Evolutionary conservation across 2,329 filamentous ascomycete genomes (phyloP).

Genomic region (Trichoderma cornu-damae): DNA sequence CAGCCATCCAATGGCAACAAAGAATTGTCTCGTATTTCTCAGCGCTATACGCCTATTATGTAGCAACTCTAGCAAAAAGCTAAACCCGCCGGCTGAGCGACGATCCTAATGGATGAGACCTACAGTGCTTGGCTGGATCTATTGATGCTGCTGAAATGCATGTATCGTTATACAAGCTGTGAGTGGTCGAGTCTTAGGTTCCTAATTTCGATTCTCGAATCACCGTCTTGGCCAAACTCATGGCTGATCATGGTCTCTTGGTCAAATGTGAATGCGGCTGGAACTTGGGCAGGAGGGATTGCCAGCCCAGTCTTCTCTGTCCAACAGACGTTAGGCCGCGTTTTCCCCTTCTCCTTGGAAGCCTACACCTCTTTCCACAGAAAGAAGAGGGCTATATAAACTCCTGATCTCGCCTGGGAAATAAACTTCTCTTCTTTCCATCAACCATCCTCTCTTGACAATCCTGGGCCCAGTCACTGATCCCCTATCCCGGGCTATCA

Average conservation of each 20-base stretch:
- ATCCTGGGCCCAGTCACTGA: background rate
- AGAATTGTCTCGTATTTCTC: constrained; percentile 12
- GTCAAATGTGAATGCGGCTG: constrained; percentile 1
- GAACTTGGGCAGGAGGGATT: background rate
- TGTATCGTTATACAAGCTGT: background rate
- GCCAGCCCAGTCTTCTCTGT: background rate
- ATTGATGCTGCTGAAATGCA: constrained; percentile 9
- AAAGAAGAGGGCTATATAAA: constrained; percentile 5
- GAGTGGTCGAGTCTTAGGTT: background rate
- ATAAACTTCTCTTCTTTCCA: background rate
- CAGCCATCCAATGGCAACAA: constrained; percentile 5
- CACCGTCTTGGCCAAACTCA: constrained; percentile 6
- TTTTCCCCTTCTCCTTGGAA: background rate
- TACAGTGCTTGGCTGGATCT: constrained; percentile 15
- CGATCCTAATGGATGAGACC: constrained; percentile 7
- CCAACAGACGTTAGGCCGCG: background rate
- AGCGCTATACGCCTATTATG: background rate
- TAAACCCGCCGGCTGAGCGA: constrained; percentile 5
- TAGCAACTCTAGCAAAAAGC: constrained; percentile 10
- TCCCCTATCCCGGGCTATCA: background rate
- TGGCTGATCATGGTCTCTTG: constrained; percentile 5
- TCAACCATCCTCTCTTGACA: background rate
- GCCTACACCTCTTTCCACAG: background rate
- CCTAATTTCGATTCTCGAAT: background rate
- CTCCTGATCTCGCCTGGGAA: background rate